phyloP scores from a whole-genome alignment of 2,329 filamentous ascomycete genomes.

The Colletotrichum tropicale region DNA sequence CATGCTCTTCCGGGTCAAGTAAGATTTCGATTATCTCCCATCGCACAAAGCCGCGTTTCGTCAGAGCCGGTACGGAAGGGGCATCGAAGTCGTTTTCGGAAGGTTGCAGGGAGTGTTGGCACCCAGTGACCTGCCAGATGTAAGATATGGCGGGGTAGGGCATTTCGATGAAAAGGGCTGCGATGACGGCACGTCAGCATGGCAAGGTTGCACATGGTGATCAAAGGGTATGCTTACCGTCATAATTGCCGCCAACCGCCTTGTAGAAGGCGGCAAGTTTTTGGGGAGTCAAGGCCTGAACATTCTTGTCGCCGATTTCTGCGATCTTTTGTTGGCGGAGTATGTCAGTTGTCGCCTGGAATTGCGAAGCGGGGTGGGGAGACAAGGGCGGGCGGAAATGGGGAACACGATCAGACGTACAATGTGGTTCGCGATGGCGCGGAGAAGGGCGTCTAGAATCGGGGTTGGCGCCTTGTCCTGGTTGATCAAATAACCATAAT shows the following conservation, averaged over 20 bases:
- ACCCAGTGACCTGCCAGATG: slow-evolving; percentile 91
- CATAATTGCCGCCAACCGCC: slow-evolving; percentile 76
- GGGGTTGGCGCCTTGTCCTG: slow-evolving; percentile 70
- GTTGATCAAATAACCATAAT: slow-evolving; percentile 72
- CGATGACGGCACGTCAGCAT: slow-evolving; percentile 20
- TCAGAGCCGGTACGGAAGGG: slow-evolving; percentile 83
- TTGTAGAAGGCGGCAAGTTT: slow-evolving; percentile 82
- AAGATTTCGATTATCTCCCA: slow-evolving; percentile 94
- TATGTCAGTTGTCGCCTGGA: slow-evolving; percentile 11
- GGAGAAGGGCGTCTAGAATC: slow-evolving; percentile 69
- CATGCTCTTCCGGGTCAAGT: slow-evolving; percentile 86
- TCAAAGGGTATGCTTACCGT: slow-evolving; percentile 48
- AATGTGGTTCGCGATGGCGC: slow-evolving; percentile 72
- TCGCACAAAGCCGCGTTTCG: slow-evolving; percentile 82
- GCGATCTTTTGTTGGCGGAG: slow-evolving; percentile 47
- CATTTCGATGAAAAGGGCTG: slow-evolving; percentile 78
- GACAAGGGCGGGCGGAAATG: background rate
- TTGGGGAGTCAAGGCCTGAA: slow-evolving; percentile 61
- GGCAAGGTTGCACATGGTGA: background rate
- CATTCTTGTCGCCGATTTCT: slow-evolving; percentile 62
- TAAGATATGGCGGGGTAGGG: slow-evolving; percentile 80
- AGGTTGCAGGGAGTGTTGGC: slow-evolving; percentile 85
- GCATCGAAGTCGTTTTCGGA: slow-evolving; percentile 70
- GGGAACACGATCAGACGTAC: slow-evolving; percentile 51
- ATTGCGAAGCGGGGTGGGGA: background rate